These are phyloP conservation scores for Sporothrix dimorphospora DNA, from an alignment of 2,329 filamentous ascomycete genomes.

Conservation along the genomic window DNA sequence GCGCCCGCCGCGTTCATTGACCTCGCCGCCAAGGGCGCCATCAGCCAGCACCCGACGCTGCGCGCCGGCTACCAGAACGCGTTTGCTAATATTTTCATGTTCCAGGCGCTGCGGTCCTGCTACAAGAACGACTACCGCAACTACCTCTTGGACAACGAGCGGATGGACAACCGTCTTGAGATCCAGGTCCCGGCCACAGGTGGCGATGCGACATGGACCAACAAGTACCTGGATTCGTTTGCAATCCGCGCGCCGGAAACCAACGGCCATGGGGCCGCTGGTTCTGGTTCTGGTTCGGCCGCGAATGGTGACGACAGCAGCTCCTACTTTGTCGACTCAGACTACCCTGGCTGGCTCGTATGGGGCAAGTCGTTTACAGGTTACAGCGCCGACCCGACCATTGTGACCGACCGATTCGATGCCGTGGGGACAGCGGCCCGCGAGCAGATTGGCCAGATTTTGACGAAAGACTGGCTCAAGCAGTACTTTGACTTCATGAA, in stretches of 20 bases:
- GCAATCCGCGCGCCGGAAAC: constrained; percentile 48
- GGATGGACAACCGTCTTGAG: constrained; percentile 74
- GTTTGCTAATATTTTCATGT: constrained; percentile 75
- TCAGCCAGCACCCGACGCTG: constrained; percentile 87
- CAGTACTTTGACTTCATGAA: constrained; percentile 77
- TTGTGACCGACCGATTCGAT: constrained; percentile 70
- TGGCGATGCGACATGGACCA: constrained; percentile 78
- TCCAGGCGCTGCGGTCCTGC: constrained; percentile 82
- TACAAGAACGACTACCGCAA: constrained; percentile 87
- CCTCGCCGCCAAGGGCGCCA: constrained; percentile 78
- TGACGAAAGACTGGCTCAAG: constrained; percentile 84
- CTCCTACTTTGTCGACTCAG: constrained; percentile 86
- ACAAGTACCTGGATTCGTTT: constrained; percentile 77
- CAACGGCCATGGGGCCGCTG: constrained; percentile 48
- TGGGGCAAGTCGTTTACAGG: constrained; percentile 89
- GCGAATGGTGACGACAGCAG: not conserved
- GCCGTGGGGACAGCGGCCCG: constrained; percentile 74
- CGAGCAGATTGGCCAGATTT: constrained; percentile 74
- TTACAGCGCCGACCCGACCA: constrained; percentile 70
- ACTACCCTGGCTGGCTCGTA: constrained; percentile 94
- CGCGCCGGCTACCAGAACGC: constrained; percentile 80
- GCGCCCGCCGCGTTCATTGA: constrained; percentile 82
- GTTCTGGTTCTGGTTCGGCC: constrained; percentile 37
- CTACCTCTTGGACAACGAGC: constrained; percentile 79
- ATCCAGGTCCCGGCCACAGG: constrained; percentile 64